Evolutionary conservation across 768 basidiomycete genomes (phyloP), one percentile per base, ranked within the genome.

Genomic region (Boletus rubescentipes): DNA sequence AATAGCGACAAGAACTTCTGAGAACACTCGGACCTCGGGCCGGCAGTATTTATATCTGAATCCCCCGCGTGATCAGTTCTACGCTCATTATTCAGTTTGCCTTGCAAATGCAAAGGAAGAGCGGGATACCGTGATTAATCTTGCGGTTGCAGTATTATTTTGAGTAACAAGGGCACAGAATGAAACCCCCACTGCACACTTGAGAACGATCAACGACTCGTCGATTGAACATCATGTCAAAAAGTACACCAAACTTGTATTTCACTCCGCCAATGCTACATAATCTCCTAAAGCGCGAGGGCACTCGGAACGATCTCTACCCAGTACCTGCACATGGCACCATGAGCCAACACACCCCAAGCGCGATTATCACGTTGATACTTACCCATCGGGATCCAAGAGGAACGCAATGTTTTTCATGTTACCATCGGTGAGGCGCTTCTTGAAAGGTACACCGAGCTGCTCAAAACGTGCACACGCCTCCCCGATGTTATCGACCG

Each of bases 381-480:
- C 61, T 66, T 52, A 90, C 84, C 88, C 87, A 73, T 93, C 91
- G 29, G 91, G 91, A 70, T 93, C 91, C 72, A 91, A 69, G 59
- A 89, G 81, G 68, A 93, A 93, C 2, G 91, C 92, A 46, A 93
- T 89, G 59, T 88, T 47, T 72, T 69, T 86, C 89, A 98, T 94
- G 69, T 77, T 88, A 11, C 95, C 93, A 51, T 96, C 95, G 1
- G 79, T 81, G 15, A 84, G 86, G 58, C 79, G 81, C 77, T 97
- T 98, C 80, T 93, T 89, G 79, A 96, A 98, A 26, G 74, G 70
- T 21, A 96, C 93, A 1, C 85, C 85, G 10, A 91, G 78, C 49
- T 74, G 73, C 60, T 94, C 92, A 55, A 99, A 89, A 26, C 92
- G 80, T 45, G 80, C 87, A 57, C 92, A 95, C 7, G 94, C 89